phyloP scores from a whole-genome alignment of 1,284 basidiomycete species.

The Hypsizygus ulmarius region DNA sequence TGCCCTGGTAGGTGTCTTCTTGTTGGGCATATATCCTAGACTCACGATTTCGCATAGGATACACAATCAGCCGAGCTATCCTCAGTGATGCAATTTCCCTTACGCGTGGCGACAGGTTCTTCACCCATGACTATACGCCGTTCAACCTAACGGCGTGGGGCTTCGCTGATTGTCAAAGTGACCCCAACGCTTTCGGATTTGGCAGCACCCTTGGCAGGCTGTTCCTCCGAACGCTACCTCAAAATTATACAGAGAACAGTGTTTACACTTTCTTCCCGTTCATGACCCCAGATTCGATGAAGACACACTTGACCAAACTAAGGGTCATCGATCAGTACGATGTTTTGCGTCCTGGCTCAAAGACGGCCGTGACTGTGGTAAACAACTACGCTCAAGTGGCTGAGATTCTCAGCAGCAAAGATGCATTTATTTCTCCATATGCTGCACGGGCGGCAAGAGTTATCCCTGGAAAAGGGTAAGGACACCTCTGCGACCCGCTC shows the following conservation, averaged over 20 bases:
- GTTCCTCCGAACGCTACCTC: constrained; percentile 70
- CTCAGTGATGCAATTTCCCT: constrained; percentile 86
- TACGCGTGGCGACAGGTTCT: constrained; percentile 81
- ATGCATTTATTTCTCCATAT: constrained; percentile 48
- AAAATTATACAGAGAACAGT: constrained; percentile 66
- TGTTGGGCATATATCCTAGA: neutral
- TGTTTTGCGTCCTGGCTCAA: constrained; percentile 41
- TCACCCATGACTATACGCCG: constrained; percentile 80
- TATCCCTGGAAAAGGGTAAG: constrained; percentile 58
- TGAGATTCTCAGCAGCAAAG: constrained; percentile 47
- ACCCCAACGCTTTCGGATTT: constrained; percentile 62
- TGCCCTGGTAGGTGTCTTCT: constrained; percentile 57
- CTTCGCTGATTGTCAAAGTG: constrained; percentile 73
- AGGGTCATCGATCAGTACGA: constrained; percentile 53
- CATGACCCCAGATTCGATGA: constrained; percentile 73
- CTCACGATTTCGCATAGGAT: constrained; percentile 43
- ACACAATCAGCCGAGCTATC: constrained; percentile 85
- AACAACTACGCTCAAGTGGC: constrained; percentile 50
- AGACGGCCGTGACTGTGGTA: constrained; percentile 30
- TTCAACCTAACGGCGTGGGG: constrained; percentile 83
- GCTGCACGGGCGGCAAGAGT: constrained; percentile 48
- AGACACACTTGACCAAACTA: constrained; percentile 53
- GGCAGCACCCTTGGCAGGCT: constrained; percentile 75
- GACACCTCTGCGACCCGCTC: neutral
- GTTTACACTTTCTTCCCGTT: constrained; percentile 86